A percentile compares a stretch with the other conserved stretches of the same genome.
Evolutionary conservation across 2,329 filamentous ascomycete species (phyloP).

Genomic region (Ophidiomyces ophidiicola): DNA sequence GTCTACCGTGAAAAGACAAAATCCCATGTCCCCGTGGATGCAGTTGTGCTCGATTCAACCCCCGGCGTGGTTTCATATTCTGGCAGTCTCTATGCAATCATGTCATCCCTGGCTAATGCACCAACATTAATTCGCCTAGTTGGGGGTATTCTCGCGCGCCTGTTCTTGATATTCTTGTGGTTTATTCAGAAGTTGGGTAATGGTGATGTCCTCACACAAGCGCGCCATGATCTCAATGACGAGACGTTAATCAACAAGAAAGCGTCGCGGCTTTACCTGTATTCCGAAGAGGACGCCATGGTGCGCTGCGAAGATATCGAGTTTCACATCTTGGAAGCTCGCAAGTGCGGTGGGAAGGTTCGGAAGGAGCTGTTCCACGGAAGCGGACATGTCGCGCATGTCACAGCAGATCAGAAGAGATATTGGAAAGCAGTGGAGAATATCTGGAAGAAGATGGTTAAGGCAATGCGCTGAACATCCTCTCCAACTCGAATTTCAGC

Average conservation of each 20-base stretch:
- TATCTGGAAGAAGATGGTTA: neutral
- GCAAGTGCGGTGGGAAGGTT: neutral
- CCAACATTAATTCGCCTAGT: neutral
- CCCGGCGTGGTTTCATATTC: neutral
- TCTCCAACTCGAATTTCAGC: neutral
- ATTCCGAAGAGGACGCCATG: conserved; percentile 1
- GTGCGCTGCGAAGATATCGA: neutral
- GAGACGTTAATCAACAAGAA: neutral
- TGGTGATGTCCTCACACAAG: neutral
- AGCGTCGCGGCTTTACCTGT: neutral
- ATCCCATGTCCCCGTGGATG: neutral
- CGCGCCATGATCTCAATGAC: conserved; percentile 2
- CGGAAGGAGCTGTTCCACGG: neutral
- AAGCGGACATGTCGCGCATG: conserved; percentile 1
- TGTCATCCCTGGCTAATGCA: neutral
- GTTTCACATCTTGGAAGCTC: neutral
- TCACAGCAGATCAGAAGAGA: neutral
- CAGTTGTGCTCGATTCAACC: conserved; percentile 4
- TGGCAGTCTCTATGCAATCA: neutral
- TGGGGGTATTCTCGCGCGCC: neutral
- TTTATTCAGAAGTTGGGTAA: neutral
- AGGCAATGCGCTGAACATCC: neutral
- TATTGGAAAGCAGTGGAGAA: conserved; percentile 3
- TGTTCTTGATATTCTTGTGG: neutral
- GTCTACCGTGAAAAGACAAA: conserved; percentile 1